Evolutionary conservation across 164 flowering plant genomes (phyloP).

Genomic region (Hamamelis virginiana): DNA sequence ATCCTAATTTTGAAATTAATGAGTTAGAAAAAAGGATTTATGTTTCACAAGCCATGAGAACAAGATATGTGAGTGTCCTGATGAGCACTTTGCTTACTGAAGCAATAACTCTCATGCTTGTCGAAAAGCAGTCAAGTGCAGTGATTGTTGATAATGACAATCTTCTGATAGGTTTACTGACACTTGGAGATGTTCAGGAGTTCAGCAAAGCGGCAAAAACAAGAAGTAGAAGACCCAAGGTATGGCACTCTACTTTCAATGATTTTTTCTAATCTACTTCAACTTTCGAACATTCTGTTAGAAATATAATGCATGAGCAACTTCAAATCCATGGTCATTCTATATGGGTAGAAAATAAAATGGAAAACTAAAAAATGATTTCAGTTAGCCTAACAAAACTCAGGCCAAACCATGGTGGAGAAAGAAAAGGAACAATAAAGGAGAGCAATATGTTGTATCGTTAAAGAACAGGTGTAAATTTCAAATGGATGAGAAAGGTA

Average conservation of each 20-base stretch:
- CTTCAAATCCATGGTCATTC: background rate
- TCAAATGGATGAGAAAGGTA: background rate
- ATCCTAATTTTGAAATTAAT: conserved; percentile 29
- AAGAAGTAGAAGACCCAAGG: conserved; percentile 39
- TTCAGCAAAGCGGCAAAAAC: conserved; percentile 43
- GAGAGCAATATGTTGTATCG: background rate
- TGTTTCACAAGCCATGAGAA: conserved; percentile 89
- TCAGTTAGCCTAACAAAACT: background rate
- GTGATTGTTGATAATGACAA: conserved; percentile 54
- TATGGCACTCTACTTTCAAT: conserved; percentile 15
- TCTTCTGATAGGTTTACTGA: conserved; percentile 51
- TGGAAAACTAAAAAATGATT: background rate
- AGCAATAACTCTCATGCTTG: conserved; percentile 70
- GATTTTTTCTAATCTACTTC: background rate
- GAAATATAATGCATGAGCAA: background rate
- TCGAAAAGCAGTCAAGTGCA: conserved; percentile 82
- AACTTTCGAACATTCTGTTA: background rate
- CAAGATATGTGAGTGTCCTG: conserved; percentile 53
- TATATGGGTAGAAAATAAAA: background rate
- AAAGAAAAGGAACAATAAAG: background rate
- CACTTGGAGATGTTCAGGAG: conserved; percentile 66
- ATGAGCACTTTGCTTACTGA: conserved; percentile 61
- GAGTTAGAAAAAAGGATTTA: conserved; percentile 43
- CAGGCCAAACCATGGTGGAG: background rate
- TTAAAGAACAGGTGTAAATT: background rate